Evolutionary conservation across 208 protist genomes (phyloP).

Genomic region (Phytomonas sp.): DNA sequence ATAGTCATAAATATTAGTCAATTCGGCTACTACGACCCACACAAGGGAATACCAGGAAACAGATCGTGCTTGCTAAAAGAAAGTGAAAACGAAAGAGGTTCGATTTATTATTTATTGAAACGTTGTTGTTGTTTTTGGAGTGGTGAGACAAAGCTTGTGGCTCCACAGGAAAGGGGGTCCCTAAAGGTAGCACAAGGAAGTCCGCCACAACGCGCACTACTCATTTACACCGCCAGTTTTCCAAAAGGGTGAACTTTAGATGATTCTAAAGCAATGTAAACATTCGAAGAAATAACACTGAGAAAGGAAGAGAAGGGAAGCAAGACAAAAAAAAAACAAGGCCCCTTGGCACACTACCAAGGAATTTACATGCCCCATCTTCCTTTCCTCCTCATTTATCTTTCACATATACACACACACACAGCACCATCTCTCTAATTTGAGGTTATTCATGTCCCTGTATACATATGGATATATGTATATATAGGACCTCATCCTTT

Average conservation of each 20-base stretch:
- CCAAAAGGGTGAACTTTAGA: not conserved
- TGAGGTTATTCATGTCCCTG: not conserved
- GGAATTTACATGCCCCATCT: not conserved
- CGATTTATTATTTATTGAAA: constrained; percentile 11
- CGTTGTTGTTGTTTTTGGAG: constrained; percentile 9
- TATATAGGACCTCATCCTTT: not conserved
- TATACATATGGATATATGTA: not conserved
- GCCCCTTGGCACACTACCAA: not conserved
- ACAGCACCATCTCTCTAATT: not conserved
- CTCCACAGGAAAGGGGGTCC: not conserved
- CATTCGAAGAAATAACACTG: not conserved
- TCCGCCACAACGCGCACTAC: not conserved
- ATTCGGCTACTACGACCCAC: not conserved
- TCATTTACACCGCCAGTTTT: not conserved
- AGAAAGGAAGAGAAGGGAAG: not conserved
- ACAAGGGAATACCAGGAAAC: constrained; percentile 6
- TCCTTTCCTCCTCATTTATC: not conserved
- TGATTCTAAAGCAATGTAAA: not conserved
- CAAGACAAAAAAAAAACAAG: not conserved
- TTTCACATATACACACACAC: not conserved
- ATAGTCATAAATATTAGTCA: not conserved
- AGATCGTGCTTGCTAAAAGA: constrained; percentile 1
- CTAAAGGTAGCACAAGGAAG: not conserved
- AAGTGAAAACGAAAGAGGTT: constrained; percentile 10
- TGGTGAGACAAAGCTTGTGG: not conserved